Base-by-base conservation (phyloP, 768 basidiomycete genomes). In the Pisolithus tinctorius region DNA sequence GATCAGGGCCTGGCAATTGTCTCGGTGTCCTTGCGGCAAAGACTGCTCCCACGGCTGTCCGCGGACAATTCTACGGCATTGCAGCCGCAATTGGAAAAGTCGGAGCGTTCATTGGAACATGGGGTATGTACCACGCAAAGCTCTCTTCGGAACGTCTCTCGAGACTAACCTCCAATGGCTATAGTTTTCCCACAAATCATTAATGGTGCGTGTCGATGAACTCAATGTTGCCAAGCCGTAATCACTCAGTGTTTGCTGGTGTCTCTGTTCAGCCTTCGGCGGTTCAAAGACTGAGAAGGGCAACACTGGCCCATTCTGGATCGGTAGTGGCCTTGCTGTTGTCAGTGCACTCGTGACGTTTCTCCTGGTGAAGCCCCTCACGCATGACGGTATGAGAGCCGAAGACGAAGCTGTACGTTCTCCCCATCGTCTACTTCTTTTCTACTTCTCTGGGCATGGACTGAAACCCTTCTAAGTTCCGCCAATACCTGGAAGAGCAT, bases 1-100 rank as follows among this genome's bases (percentile, higher is more conserved):
- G 14, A 39, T 3, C 48, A 80, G 81, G 86, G 29, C 90, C 93
- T 6, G 93, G 93, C 37, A 92, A 94, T 69, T 85, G 82, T 56
- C 73, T 92, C 43, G 92, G 91, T 55, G 73, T 97, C 14, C 76
- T 95, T 56, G 93, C 93, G 7, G 76, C 83, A 51, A 96, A 97
- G 71, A 79, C 78, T 2, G 83, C 86, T 58, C 91, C 93, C 0
- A 95, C 93, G 1, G 90, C 86, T 20, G 73, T 88, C 43, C 84
- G 90, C 53, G 90, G 91, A 2, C 86, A 92, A 46, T 87, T 83
- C 66, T 93, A 94, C 61, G 93, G 92, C 25, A 51, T 82, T 27
- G 92, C 91, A 6, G 91, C 93, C 40, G 92, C 93, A 13, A 61
- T 88, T 45, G 93, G 90, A 34, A 93, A 93, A 68, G 58, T 90